Conservation (phyloP, 495 filamentous ascomycete species). For the Jackrogersella minutella region DNA sequence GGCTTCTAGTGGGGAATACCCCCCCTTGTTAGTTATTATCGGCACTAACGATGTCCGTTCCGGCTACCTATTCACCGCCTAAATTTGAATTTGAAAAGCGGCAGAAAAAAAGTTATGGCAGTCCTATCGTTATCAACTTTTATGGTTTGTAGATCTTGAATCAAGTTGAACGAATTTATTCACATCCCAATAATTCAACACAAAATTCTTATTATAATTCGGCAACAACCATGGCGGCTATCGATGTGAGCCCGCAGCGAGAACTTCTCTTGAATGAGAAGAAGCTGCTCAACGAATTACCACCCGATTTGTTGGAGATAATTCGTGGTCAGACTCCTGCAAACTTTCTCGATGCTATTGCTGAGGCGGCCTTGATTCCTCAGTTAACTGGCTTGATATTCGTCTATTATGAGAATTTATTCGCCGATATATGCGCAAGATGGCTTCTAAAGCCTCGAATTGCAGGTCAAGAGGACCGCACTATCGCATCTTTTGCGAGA, state of each 20-base stretch:
- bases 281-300: conserved; percentile 62
- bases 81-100: conserved; percentile 33
- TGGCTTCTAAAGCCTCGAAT: conserved; percentile 63
- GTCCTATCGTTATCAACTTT: conserved; percentile 10
- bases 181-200: conserved; percentile 31
- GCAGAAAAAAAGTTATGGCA: conserved; percentile 46
- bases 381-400: conserved; percentile 73
- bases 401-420: conserved; percentile 70
- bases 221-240: conserved; percentile 49
- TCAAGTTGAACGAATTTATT: conserved; percentile 22
- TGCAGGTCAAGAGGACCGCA: conserved; percentile 52
- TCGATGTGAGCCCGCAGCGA: conserved; percentile 54
- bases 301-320: conserved; percentile 69
- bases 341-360: conserved; percentile 74
- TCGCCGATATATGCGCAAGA: conserved; percentile 80
- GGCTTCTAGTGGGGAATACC: conserved; percentile 11
- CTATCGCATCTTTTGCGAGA: conserved; percentile 77
- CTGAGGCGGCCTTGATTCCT: conserved; percentile 70
- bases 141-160: background rate
- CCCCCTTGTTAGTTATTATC: conserved; percentile 13
- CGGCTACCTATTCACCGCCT: conserved; percentile 41
- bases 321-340: conserved; percentile 68
- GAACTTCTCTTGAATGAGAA: conserved; percentile 48
- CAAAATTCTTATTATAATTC: conserved; percentile 25
- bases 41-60: conserved; percentile 20